A percentile compares a stretch with the other conserved stretches of the same genome.
Evolutionary conservation across 2,329 filamentous ascomycete genomes (phyloP).

Genomic region (Talaromyces sp.): DNA sequence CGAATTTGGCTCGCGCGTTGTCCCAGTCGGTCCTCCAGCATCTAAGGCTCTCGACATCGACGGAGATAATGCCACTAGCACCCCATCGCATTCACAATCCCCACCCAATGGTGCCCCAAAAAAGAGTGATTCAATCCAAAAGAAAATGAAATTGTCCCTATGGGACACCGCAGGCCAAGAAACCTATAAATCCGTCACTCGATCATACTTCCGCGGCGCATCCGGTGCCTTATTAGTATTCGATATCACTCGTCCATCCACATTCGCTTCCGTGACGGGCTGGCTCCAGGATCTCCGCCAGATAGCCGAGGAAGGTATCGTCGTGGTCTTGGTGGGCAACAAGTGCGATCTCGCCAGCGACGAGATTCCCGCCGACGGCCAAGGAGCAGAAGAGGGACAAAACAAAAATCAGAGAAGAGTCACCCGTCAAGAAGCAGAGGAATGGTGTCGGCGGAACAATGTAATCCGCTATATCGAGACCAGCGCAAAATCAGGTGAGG

Average conservation of each 20-base stretch:
- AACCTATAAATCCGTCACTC: slow-evolving; percentile 93
- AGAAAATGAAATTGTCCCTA: slow-evolving; percentile 88
- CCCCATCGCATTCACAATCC: neutral
- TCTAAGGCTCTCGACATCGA: slow-evolving; percentile 56
- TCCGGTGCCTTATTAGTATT: slow-evolving; percentile 82
- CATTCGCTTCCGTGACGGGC: slow-evolving; percentile 82
- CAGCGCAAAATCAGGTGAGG: slow-evolving; percentile 89
- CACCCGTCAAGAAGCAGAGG: slow-evolving; percentile 75
- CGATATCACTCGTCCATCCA: slow-evolving; percentile 81
- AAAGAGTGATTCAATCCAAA: slow-evolving; percentile 42
- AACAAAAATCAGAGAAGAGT: slow-evolving; percentile 64
- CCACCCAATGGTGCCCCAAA: neutral
- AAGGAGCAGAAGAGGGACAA: slow-evolving; percentile 19
- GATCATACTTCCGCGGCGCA: slow-evolving; percentile 86
- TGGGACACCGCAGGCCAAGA: slow-evolving; percentile 98
- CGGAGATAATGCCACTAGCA: slow-evolving; percentile 12
- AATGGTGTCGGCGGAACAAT: slow-evolving; percentile 81
- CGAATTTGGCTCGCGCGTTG: slow-evolving; percentile 90
- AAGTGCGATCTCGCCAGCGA: slow-evolving; percentile 68
- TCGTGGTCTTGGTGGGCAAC: slow-evolving; percentile 92
- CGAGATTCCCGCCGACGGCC: slow-evolving; percentile 26
- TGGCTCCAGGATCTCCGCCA: slow-evolving; percentile 93
- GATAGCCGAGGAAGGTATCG: slow-evolving; percentile 93
- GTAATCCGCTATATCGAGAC: slow-evolving; percentile 95
- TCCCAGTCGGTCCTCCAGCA: slow-evolving; percentile 82